Evolutionary conservation across 257 asterid genomes (phyloP), one percentile per base, ranked within the genome.

Genomic region (Penstemon barbatus): DNA sequence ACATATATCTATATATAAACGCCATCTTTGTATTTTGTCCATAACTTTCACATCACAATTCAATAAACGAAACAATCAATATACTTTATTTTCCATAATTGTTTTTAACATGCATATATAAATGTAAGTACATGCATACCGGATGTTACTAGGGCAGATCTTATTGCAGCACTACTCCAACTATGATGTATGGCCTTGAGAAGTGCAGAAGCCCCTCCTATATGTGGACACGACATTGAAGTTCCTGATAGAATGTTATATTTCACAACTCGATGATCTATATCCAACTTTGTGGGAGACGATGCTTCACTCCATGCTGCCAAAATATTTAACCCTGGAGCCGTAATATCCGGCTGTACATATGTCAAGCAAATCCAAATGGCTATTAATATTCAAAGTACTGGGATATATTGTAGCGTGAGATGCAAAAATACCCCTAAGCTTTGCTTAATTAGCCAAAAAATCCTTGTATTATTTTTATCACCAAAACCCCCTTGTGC

Each of bases 291-390:
- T 5, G 99, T 78, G 0, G 99, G 99, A 15, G 97, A 83, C 36
- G 96, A 80, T 53, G 78, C 91, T 69, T 74, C 96, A 59, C 96
- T 93, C 99, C 99, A 93, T n/a, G 99, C 99, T 44, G 99, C 99
- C 79, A 93, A 71, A 75, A 93, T 83, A 56, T 87, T 84, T 46
- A 93, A 73, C 71, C 99, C 96, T 4, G 99, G 99, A 5, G 87
- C 99, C 7, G 97, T 90, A 58, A 93, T 85, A 70, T 93, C 99
- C 3, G 99, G 99, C 97, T 93, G 84, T 61, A 8, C 19, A 43
- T 40, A 63, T 2, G 33, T 8, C 2, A 25, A 25, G 33, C 33
- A 25, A 25, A 25, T 25, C 33, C 33, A 25, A 25, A 25, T 25
- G 33, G 33, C 33, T 25, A 25, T 25, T 25, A 25, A 25, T 25